Base-by-base conservation (phyloP, 2,329 filamentous ascomycete genomes). In the Fusarium xylarioides region DNA sequence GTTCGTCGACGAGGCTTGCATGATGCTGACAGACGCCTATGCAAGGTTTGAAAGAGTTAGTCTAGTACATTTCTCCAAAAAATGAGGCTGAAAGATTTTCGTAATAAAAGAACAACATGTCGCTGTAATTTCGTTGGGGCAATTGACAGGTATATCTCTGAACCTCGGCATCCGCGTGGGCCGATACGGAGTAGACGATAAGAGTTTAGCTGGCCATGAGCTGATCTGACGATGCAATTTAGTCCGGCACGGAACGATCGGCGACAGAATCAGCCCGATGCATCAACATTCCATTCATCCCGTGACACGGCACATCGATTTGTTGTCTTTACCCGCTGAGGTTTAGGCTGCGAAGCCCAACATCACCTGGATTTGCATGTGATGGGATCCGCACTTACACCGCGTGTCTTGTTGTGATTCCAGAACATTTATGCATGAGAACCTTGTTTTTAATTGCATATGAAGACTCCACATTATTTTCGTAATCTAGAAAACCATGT, bases 131-230 rank as follows among this genome's bases (percentile, higher is more conserved):
- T 40, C 19, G 50, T 56, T 52, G 58, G 40, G 50, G 34, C 10
- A 37, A 18, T 14, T 9, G 28, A 11, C 40, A 40, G 19, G 38
- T 50, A 26, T 42, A 64, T 40, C 38, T 44, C 18, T 55, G 15
- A 46, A 21, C 66, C 66, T 69, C 66, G 66, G 66, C 65, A 69
- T 46, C 53, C 49, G 64, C 50, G 66, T 69, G 50, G 57, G 65
- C 42, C 50, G 66, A 69, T 40, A 43, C 40, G 40, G 40, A 43
- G n/a, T 23, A 32, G 12, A 46, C 30, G 15, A 53, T 40, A 47
- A 52, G 50, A 26, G 26, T 28, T 32, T 35, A 26, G 15, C 26
- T 34, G 30, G 46, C 46, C 28, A 50, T 69, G 66, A 52, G 49
- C 66, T 68, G 66, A 68, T 69, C 19, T 57, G 21, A 64, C 42